These are phyloP conservation scores for Chrysanthemum makinoi DNA, from an alignment of 129 eudicot genomes.

Conservation along the genomic window DNA sequence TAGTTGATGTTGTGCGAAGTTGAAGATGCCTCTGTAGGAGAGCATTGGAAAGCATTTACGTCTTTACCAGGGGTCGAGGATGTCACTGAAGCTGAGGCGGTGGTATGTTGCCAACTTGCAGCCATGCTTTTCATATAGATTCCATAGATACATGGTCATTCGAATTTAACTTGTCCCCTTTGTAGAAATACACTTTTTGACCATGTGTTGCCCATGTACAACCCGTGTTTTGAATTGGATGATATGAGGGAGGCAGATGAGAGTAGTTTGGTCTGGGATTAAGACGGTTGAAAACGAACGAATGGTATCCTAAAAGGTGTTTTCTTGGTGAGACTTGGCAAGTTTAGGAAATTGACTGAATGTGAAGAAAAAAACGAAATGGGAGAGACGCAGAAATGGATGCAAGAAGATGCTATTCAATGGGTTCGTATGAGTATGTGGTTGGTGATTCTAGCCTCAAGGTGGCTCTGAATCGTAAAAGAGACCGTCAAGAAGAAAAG, in stretches of 20 bases:
- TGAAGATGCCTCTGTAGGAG: too few species aligned
- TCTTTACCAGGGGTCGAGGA: too few species aligned
- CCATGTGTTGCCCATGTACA: slow-evolving; percentile 29
- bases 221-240: slow-evolving; percentile 45
- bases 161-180: slow-evolving; percentile 60
- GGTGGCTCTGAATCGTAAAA: slow-evolving; percentile 51
- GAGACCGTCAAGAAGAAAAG: slow-evolving; percentile 14
- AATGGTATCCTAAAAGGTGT: slow-evolving; percentile 27
- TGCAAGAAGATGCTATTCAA: slow-evolving; percentile 83
- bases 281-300: slow-evolving; percentile 28
- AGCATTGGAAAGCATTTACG: too few species aligned
- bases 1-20: too few species aligned
- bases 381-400: slow-evolving; percentile 67
- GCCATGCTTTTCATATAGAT: slow-evolving; percentile 59
- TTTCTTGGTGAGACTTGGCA: slow-evolving; percentile 55
- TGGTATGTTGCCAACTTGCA: slow-evolving; percentile 50
- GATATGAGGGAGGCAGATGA: slow-evolving; percentile 27
- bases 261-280: slow-evolving; percentile 16
- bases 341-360: slow-evolving; percentile 39
- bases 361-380: slow-evolving; percentile 17
- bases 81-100: too few species aligned
- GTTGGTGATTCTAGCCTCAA: slow-evolving; percentile 59
- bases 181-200: slow-evolving; percentile 43
- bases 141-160: slow-evolving; percentile 74
- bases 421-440: slow-evolving; percentile 91